phyloP scores from a whole-genome alignment of 345 rosid genomes.

The Clausena lansium region DNA sequence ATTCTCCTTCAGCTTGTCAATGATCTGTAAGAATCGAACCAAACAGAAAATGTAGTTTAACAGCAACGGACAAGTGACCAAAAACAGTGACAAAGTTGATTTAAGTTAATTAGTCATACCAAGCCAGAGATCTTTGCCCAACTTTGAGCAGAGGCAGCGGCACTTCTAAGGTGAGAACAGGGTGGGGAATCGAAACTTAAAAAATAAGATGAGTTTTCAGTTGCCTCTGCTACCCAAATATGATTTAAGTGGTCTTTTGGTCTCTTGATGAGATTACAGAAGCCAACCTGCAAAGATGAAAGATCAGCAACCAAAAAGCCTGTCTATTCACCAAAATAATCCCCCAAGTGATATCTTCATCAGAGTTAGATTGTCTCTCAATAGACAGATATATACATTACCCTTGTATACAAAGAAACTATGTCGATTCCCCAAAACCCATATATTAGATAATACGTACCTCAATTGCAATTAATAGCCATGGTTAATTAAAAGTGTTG shows the following conservation, averaged over 20 bases:
- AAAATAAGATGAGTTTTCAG: slow-evolving; percentile 70
- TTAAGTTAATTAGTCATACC: slow-evolving; percentile 31
- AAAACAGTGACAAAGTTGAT: slow-evolving; percentile 2
- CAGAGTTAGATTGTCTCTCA: neutral
- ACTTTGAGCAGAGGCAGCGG: slow-evolving; percentile 41
- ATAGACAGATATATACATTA: neutral
- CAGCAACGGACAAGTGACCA: slow-evolving; percentile 4
- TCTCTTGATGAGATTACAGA: slow-evolving; percentile 76
- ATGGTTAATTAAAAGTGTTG: neutral
- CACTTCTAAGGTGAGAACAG: slow-evolving; percentile 65
- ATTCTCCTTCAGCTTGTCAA: slow-evolving; percentile 53
- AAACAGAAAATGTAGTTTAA: neutral
- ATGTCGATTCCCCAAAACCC: neutral
- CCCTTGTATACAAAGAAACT: neutral
- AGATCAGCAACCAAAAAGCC: neutral
- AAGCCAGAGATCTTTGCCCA: slow-evolving; percentile 69
- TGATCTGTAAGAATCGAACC: slow-evolving; percentile 40
- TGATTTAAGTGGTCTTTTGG: slow-evolving; percentile 66
- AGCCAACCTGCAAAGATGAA: slow-evolving; percentile 63
- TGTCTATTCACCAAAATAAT: neutral
- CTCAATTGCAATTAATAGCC: neutral
- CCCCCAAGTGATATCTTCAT: neutral
- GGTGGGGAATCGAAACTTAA: slow-evolving; percentile 41
- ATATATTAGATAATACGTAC: neutral
- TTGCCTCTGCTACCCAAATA: slow-evolving; percentile 84